These are phyloP conservation scores for Sinapis alba DNA, from an alignment of 441 rosid species.

Conservation along the genomic window DNA sequence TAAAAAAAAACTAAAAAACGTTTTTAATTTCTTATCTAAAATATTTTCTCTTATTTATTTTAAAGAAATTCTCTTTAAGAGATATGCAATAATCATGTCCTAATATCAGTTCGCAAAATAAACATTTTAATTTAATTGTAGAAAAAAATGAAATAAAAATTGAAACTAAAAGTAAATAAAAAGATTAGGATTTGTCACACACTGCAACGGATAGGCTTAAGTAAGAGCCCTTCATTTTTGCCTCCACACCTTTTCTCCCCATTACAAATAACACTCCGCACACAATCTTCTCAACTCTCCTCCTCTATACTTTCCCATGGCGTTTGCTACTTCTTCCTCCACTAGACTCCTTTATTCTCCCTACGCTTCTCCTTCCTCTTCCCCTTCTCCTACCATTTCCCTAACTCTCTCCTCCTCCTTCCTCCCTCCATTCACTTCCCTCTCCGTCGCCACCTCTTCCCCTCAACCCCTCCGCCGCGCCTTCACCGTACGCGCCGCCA, in stretches of 20 bases:
- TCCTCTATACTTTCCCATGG: slow-evolving; percentile 33
- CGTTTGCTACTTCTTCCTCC: slow-evolving; percentile 31
- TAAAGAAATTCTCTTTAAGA: no score
- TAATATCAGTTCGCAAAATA: no score
- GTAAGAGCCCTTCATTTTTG: slow-evolving; percentile 18
- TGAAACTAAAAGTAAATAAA: background rate
- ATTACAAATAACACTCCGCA: background rate
- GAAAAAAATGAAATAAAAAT: background rate
- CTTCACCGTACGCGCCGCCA: background rate
- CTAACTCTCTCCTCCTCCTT: slow-evolving; percentile 38
- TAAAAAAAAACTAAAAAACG: no score
- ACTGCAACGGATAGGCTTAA: slow-evolving; percentile 19
- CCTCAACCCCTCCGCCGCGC: slow-evolving; percentile 37
- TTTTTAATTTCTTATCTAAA: no score
- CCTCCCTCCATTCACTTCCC: slow-evolving; percentile 42
- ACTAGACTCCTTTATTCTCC: slow-evolving; percentile 6
- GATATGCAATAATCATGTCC: no score
- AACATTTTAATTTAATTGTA: background rate
- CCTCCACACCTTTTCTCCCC: background rate
- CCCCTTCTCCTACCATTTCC: slow-evolving; percentile 11
- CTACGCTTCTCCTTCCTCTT: slow-evolving; percentile 17
- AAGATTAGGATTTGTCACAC: background rate
- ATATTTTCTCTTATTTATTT: no score
- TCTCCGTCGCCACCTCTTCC: slow-evolving; percentile 40
- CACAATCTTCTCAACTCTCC: background rate